These are phyloP conservation scores for Piedraia hortae DNA, from an alignment of 2,329 filamentous ascomycete species.

Conservation along the genomic window DNA sequence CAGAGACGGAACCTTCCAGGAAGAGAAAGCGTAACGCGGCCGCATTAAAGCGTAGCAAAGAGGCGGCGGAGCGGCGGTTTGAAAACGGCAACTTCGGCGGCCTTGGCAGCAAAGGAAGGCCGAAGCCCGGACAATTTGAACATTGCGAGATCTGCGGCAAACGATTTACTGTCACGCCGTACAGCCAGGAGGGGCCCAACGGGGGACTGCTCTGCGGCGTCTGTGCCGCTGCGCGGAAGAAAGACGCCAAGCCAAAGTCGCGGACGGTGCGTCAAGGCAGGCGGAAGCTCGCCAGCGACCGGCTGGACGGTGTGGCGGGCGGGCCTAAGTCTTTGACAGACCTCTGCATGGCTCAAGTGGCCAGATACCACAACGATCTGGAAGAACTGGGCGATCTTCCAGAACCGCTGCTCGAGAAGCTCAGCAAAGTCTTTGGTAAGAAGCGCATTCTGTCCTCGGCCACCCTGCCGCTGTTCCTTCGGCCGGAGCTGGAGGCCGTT, in stretches of 20 bases:
- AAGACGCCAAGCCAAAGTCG: slow-evolving; percentile 29
- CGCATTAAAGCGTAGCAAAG: slow-evolving; percentile 21
- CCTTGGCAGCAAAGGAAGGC: slow-evolving; percentile 28
- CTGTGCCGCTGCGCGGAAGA: slow-evolving; percentile 48
- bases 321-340: slow-evolving; percentile 43
- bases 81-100: slow-evolving; percentile 22
- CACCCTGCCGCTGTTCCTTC: slow-evolving; percentile 22
- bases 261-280: too few species aligned
- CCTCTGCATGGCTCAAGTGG: slow-evolving; percentile 35
- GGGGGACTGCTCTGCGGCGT: slow-evolving; percentile 64
- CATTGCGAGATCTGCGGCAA: slow-evolving; percentile 70
- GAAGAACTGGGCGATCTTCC: slow-evolving; percentile 38
- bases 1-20: slow-evolving; percentile 16
- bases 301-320: slow-evolving; percentile 45
- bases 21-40: slow-evolving; percentile 27
- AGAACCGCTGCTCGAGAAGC: slow-evolving; percentile 24
- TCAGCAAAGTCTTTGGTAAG: slow-evolving; percentile 37
- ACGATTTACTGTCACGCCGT: slow-evolving; percentile 76
- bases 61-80: slow-evolving; percentile 18
- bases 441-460: slow-evolving; percentile 28
- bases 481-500: slow-evolving; percentile 26
- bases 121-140: slow-evolving; percentile 59
- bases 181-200: slow-evolving; percentile 55
- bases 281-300: slow-evolving; percentile 54
- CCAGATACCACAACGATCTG: slow-evolving; percentile 33